phyloP scores from a whole-genome alignment of 306 rosid genomes.

The Mimosa pudica region DNA sequence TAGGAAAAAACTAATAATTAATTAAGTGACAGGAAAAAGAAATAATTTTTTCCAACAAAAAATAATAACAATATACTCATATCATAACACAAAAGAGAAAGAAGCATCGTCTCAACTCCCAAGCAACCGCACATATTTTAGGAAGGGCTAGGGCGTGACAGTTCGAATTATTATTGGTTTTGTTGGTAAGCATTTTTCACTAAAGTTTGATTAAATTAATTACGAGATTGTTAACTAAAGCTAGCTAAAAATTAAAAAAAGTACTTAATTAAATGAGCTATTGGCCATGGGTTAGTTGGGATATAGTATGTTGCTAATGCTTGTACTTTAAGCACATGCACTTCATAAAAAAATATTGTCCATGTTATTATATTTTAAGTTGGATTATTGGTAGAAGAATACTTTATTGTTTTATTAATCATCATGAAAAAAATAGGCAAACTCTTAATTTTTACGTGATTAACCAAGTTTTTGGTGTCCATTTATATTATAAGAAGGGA shows the following conservation, averaged over 20 bases:
- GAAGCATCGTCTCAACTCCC: neutral
- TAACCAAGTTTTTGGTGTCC: neutral
- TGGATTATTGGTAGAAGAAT: neutral
- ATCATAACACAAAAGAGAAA: constrained; percentile 15
- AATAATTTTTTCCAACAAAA: neutral
- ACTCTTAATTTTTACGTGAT: neutral
- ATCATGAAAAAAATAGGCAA: neutral
- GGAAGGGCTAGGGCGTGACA: constrained; percentile 25
- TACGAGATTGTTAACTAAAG: neutral
- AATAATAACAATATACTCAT: neutral
- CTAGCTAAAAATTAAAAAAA: neutral
- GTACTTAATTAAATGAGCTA: neutral
- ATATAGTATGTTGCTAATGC: neutral
- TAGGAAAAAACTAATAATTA: neutral
- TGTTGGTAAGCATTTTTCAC: constrained; percentile 6
- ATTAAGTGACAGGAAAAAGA: neutral
- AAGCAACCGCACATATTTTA: neutral
- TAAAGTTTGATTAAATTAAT: neutral
- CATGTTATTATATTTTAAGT: neutral
- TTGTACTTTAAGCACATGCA: neutral
- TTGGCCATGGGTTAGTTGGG: constrained; percentile 31
- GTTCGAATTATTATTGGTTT: constrained; percentile 25
- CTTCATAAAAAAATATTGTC: neutral
- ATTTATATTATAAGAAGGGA: neutral
- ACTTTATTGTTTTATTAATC: neutral